Evolutionary conservation across 2,329 filamentous ascomycete species (phyloP).

Genomic region (Neurospora sp.): DNA sequence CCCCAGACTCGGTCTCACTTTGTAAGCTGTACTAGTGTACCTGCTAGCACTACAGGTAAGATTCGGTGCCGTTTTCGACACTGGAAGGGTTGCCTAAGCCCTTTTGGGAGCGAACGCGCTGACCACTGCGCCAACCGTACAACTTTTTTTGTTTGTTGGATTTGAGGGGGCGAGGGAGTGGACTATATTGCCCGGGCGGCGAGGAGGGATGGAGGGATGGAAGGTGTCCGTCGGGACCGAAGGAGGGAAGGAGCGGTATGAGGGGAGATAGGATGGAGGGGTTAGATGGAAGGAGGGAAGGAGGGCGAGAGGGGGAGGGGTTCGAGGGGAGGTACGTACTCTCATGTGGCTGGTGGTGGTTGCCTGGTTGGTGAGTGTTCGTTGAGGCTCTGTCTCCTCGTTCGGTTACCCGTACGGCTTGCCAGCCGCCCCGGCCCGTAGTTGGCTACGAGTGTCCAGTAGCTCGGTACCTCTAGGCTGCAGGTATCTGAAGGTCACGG

Average conservation of each 20-base stretch:
- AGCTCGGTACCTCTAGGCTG: not conserved
- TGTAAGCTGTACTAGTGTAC: not conserved
- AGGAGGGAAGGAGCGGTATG: not conserved
- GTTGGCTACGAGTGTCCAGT: not conserved
- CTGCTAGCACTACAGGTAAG: too few species aligned
- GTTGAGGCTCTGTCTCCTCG: not conserved
- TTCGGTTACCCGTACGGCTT: not conserved
- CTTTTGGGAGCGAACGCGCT: not conserved
- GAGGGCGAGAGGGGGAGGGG: not conserved
- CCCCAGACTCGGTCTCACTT: not conserved
- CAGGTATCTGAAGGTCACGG: not conserved
- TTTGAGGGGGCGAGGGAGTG: not conserved
- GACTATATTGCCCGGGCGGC: not conserved
- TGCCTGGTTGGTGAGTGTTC: not conserved
- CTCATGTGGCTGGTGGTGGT: not conserved
- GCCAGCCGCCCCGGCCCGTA: not conserved
- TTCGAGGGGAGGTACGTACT: not conserved
- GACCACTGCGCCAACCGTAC: constrained; percentile 2
- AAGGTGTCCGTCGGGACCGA: not conserved
- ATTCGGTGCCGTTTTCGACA: not conserved
- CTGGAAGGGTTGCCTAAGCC: not conserved
- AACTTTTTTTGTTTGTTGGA: not conserved
- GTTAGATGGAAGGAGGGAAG: not conserved
- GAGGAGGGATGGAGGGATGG: not conserved
- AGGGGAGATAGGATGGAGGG: not conserved